These are phyloP conservation scores for Globisporangium nunn DNA, from an alignment of 352 stramenopile genomes.

Conservation along the genomic window DNA sequence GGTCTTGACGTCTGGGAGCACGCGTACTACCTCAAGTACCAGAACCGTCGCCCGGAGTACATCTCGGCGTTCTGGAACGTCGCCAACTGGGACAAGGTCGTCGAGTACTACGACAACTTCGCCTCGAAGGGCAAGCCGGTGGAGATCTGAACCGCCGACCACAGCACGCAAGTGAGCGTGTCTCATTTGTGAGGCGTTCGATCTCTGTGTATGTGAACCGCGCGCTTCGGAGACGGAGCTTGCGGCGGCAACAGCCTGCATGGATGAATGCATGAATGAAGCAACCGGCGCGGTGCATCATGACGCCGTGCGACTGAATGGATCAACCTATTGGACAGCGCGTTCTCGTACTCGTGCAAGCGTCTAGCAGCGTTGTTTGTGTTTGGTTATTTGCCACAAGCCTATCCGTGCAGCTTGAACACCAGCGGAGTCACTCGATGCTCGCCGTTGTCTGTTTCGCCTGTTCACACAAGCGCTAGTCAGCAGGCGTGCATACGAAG, in stretches of 20 bases:
- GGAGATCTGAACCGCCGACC: constrained; percentile 56
- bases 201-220: constrained; percentile 7
- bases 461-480: constrained; percentile 8
- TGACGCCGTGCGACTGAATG: not conserved
- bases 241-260: not conserved
- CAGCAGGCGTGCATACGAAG: no score
- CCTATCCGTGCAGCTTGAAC: constrained; percentile 13
- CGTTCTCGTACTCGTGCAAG: not conserved
- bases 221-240: not conserved
- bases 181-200: constrained; percentile 12
- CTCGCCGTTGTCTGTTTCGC: constrained; percentile 26
- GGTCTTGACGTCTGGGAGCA: constrained; percentile 95
- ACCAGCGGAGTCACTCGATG: constrained; percentile 25
- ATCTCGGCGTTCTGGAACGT: constrained; percentile 98
- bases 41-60: constrained; percentile 95
- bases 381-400: no score
- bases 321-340: not conserved
- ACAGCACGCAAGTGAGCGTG: constrained; percentile 10
- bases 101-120: constrained; percentile 89
- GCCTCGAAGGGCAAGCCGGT: constrained; percentile 80
- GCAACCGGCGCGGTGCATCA: not conserved
- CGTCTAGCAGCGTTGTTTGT: not conserved
- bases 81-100: constrained; percentile 92
- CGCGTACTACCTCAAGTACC: constrained; percentile 96
- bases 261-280: constrained; percentile 9